Percentiles rank a stretch among this genome's conserved stretches.
These are phyloP conservation scores for Pharus latifolius DNA, from an alignment of 176 grass and related monocot genomes.

Conservation along the genomic window DNA sequence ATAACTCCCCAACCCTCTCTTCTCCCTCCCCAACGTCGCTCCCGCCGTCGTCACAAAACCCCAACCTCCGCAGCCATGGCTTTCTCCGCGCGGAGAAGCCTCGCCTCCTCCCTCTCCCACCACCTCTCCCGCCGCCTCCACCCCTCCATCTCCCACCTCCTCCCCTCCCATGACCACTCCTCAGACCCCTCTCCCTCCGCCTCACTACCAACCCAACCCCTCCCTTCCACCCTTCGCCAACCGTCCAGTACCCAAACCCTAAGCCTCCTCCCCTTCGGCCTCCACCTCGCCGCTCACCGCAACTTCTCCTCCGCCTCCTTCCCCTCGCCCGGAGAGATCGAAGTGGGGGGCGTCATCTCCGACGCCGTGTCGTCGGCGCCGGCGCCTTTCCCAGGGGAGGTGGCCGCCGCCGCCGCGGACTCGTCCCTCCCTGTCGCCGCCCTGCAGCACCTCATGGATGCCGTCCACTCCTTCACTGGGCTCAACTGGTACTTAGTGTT, in stretches of 20 bases:
- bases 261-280: slow-evolving; percentile 13
- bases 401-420: slow-evolving; percentile 60
- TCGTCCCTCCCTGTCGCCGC: slow-evolving; percentile 49
- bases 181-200: slow-evolving; percentile 1
- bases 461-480: slow-evolving; percentile 48
- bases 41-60: not conserved
- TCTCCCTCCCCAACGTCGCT: not conserved
- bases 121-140: slow-evolving; percentile 26
- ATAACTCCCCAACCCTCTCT: no score
- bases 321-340: not conserved
- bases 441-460: slow-evolving; percentile 61
- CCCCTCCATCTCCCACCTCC: slow-evolving; percentile 30
- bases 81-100: slow-evolving; percentile 35
- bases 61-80: slow-evolving; percentile 26
- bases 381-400: slow-evolving; percentile 54
- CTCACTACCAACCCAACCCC: not conserved
- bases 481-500: slow-evolving; percentile 53
- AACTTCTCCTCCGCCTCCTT: slow-evolving; percentile 2
- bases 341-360: slow-evolving; percentile 16
- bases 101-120: slow-evolving; percentile 28
- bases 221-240: not conserved
- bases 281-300: slow-evolving; percentile 17
- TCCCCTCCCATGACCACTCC: slow-evolving; percentile 10
- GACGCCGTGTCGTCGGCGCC: slow-evolving; percentile 15
- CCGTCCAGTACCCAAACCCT: not conserved